These are phyloP conservation scores for Cadophora sp. DNA, from an alignment of 2,329 filamentous ascomycete species.

Conservation along the genomic window DNA sequence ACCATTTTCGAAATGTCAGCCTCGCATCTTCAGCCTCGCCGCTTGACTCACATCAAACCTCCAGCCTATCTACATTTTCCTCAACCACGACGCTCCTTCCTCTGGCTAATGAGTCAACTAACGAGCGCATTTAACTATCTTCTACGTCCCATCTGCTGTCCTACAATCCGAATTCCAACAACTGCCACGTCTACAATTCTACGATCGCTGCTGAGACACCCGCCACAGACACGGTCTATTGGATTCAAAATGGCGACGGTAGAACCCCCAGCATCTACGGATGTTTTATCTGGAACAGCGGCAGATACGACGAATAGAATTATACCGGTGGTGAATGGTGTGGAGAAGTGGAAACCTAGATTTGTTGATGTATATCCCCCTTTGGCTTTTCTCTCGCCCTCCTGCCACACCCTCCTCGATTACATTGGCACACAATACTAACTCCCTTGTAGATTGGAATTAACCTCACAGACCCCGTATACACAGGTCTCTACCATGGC, in stretches of 20 bases:
- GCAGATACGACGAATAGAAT: not conserved
- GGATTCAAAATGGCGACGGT: constrained; percentile 11
- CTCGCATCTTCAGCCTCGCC: constrained; percentile 18
- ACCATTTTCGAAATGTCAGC: constrained; percentile 8
- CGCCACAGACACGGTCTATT: not conserved
- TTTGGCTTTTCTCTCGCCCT: not conserved
- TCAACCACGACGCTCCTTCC: not conserved
- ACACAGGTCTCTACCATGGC: constrained; percentile 83
- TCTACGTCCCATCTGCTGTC: not conserved
- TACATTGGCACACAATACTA: not conserved
- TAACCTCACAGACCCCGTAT: constrained; percentile 93
- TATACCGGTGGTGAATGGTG: not conserved
- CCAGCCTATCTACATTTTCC: not conserved
- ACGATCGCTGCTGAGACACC: not conserved
- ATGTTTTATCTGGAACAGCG: not conserved
- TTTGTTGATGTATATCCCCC: constrained; percentile 67
- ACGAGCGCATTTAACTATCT: not conserved
- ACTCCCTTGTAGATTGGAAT: constrained; percentile 72
- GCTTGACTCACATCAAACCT: constrained; percentile 17
- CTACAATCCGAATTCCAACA: not conserved
- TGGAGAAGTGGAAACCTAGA: constrained; percentile 50
- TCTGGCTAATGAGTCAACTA: not conserved
- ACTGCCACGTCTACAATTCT: not conserved
- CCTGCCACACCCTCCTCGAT: not conserved
- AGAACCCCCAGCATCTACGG: not conserved